These are phyloP conservation scores for Fusarium nelsonii DNA, from an alignment of 2,329 filamentous ascomycete genomes.

Conservation along the genomic window DNA sequence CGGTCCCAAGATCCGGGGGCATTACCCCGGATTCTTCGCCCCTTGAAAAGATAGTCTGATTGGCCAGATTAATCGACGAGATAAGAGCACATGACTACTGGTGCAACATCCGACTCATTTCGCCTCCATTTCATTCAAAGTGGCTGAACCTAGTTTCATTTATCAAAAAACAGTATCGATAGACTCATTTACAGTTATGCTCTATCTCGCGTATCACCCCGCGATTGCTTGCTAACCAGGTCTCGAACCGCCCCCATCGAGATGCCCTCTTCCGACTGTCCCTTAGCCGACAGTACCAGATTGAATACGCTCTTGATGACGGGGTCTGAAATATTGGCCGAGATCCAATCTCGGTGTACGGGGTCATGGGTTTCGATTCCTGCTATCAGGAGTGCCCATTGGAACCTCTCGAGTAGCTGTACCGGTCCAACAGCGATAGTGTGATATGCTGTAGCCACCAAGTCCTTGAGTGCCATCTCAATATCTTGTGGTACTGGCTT, in stretches of 20 bases:
- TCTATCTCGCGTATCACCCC: not conserved
- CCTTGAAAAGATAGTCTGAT: fast-evolving
- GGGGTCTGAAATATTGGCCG: slow-evolving; percentile 38
- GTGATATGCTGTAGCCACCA: slow-evolving; percentile 11
- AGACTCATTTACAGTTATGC: not conserved
- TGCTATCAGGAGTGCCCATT: slow-evolving; percentile 31
- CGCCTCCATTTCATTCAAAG: not conserved
- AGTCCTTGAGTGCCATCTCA: not conserved
- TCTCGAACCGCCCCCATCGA: slow-evolving; percentile 7
- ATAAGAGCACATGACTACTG: slow-evolving; percentile 7
- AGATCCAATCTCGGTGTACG: slow-evolving; percentile 37
- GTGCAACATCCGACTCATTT: not conserved
- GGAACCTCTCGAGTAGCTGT: slow-evolving; percentile 6
- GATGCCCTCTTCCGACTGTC: slow-evolving; percentile 9
- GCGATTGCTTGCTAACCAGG: not conserved
- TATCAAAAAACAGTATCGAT: not conserved
- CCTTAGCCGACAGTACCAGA: slow-evolving; percentile 18
- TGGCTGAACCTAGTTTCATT: not conserved
- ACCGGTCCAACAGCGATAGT: slow-evolving; percentile 13
- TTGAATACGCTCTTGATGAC: slow-evolving; percentile 32
- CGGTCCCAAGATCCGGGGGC: slow-evolving; percentile 11
- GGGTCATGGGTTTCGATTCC: slow-evolving; percentile 39
- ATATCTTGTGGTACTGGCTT: slow-evolving; percentile 1
- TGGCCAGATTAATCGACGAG: slow-evolving; percentile 21
- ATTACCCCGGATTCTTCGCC: slow-evolving; percentile 15